Evolutionary conservation across 257 asterid species (phyloP).

Genomic region (Nicotiana obtusifolia): DNA sequence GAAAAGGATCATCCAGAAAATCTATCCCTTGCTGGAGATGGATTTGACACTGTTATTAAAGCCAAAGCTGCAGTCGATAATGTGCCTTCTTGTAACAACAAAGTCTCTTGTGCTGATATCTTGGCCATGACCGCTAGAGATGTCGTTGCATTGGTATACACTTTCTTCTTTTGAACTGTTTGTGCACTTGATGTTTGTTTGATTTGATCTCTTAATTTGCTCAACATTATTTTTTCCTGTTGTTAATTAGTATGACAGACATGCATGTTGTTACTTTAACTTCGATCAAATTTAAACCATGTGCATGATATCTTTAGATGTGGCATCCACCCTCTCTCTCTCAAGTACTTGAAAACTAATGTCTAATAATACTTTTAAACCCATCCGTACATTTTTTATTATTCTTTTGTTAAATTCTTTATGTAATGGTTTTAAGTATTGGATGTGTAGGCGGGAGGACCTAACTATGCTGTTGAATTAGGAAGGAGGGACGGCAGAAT

Average conservation of each 20-base stretch:
- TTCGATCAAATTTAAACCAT: too few relatives aligned
- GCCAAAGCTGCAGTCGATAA: conserved; percentile 77
- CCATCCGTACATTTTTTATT: background rate
- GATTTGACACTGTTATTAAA: conserved; percentile 61
- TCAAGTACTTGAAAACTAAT: background rate
- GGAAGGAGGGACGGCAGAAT: conserved; percentile 73
- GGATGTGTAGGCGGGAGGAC: conserved; percentile 62
- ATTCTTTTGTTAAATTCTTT: background rate
- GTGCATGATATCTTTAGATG: background rate
- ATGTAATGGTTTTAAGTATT: background rate
- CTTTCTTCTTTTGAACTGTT: too few relatives aligned
- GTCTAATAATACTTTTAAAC: background rate
- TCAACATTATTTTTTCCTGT: too few relatives aligned
- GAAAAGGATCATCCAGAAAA: conserved; percentile 91
- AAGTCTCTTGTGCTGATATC: conserved; percentile 82
- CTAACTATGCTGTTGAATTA: conserved; percentile 53
- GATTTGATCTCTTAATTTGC: background rate
- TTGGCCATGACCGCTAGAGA: conserved; percentile 80
- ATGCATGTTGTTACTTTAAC: too few relatives aligned
- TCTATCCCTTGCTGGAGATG: conserved; percentile 87
- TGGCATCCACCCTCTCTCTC: background rate
- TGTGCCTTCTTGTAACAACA: conserved; percentile 58
- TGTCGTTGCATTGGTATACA: conserved; percentile 53
- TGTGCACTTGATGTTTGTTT: too few relatives aligned
- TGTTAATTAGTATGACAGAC: too few relatives aligned